These are phyloP conservation scores for Dactylella cylindrospora DNA, from an alignment of 2,329 filamentous ascomycete species.

Conservation along the genomic window DNA sequence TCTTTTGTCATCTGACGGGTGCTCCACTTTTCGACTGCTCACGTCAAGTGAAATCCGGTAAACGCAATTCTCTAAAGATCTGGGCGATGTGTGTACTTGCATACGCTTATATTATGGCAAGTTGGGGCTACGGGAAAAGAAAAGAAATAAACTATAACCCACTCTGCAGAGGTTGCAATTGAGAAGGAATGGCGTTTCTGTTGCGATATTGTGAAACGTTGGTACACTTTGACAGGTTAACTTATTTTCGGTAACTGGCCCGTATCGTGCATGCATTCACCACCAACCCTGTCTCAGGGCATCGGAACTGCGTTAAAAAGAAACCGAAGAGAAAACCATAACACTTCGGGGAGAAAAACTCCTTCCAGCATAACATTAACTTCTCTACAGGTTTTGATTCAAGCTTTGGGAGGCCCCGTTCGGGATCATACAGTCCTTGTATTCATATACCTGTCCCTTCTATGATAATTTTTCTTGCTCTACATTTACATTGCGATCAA, in stretches of 20 bases:
- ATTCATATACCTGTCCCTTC: slow-evolving; percentile 20
- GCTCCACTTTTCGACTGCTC: slow-evolving; percentile 19
- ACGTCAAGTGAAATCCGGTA: slow-evolving; percentile 3
- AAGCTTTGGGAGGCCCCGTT: slow-evolving; percentile 33
- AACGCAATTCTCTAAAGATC: no score
- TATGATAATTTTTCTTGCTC: slow-evolving; percentile 1
- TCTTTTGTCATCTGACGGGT: slow-evolving; percentile 40
- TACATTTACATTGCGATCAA: neutral
- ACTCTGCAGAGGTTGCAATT: no score
- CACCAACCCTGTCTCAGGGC: slow-evolving; percentile 40
- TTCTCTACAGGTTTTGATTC: neutral
- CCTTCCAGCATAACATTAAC: slow-evolving; percentile 7
- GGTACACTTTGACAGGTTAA: slow-evolving; percentile 34
- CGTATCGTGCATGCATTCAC: slow-evolving; percentile 44
- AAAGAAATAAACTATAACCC: no score
- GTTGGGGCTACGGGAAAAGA: slow-evolving; percentile 14
- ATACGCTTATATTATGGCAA: slow-evolving; percentile 18
- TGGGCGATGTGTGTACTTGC: no score
- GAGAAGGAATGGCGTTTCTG: no score
- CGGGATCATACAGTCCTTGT: slow-evolving; percentile 32
- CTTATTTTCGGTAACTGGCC: slow-evolving; percentile 45
- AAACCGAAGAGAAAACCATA: no score
- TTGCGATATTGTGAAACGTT: no score
- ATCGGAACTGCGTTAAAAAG: slow-evolving; percentile 41
- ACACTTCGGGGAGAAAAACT: no score